Evolutionary conservation across 495 filamentous ascomycete genomes (phyloP).

Genomic region (Aspergillus haitiensis): DNA sequence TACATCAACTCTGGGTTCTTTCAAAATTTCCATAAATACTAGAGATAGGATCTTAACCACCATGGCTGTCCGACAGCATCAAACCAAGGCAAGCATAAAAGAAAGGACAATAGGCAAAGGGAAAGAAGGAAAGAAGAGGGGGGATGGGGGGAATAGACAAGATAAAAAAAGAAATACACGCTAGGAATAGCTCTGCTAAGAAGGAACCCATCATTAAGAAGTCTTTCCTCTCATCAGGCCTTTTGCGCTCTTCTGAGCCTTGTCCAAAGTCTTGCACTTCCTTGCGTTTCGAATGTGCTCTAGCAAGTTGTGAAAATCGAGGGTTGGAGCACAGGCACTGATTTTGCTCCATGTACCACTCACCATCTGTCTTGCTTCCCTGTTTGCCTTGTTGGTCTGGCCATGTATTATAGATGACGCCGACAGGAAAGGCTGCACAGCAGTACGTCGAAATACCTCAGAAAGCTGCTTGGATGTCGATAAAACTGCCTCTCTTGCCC

Average conservation of each 20-base stretch:
- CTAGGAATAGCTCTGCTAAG: slow-evolving; percentile 9
- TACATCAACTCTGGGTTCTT: slow-evolving; percentile 13
- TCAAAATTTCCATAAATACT: slow-evolving; percentile 5
- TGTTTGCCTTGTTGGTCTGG: slow-evolving; percentile 32
- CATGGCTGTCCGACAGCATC: slow-evolving; percentile 6
- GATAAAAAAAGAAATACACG: slow-evolving; percentile 7
- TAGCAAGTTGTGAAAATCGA: slow-evolving; percentile 33
- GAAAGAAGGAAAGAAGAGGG: neutral
- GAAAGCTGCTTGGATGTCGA: slow-evolving; percentile 42
- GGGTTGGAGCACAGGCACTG: slow-evolving; percentile 26
- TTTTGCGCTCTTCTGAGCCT: slow-evolving; percentile 42
- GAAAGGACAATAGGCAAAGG: slow-evolving; percentile 5
- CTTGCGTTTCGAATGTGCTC: slow-evolving; percentile 35
- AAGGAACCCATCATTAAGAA: slow-evolving; percentile 18
- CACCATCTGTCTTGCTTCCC: slow-evolving; percentile 32
- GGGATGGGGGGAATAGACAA: neutral
- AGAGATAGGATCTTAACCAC: neutral
- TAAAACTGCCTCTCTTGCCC: slow-evolving; percentile 31
- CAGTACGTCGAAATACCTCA: slow-evolving; percentile 35
- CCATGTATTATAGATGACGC: slow-evolving; percentile 36
- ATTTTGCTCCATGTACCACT: slow-evolving; percentile 36
- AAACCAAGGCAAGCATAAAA: slow-evolving; percentile 10
- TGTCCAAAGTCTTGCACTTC: slow-evolving; percentile 36
- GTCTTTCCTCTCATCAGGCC: slow-evolving; percentile 31
- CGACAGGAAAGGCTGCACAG: slow-evolving; percentile 37